phyloP scores from a whole-genome alignment of 2,329 filamentous ascomycete species.

The Exophiala sp. region DNA sequence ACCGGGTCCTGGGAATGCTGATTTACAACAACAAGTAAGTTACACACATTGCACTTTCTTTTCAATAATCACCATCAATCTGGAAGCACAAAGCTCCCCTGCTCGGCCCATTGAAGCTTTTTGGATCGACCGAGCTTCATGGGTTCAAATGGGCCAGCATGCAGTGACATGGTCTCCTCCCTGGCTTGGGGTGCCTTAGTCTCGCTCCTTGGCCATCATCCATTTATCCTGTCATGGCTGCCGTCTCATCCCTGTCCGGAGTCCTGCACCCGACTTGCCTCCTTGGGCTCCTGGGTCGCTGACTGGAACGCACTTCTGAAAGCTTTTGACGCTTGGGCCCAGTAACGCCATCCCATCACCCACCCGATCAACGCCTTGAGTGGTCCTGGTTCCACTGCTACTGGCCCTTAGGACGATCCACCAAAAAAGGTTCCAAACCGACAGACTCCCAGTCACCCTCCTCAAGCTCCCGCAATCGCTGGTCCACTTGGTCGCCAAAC shows the following conservation, averaged over 20 bases:
- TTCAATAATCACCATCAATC: neutral
- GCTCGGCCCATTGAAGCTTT: slow-evolving; percentile 25
- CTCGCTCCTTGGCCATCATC: slow-evolving; percentile 10
- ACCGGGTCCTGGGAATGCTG: slow-evolving; percentile 8
- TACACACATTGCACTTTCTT: neutral
- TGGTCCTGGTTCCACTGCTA: neutral
- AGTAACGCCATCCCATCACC: slow-evolving; percentile 5
- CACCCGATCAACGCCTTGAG: slow-evolving; percentile 1
- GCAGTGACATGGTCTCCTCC: slow-evolving; percentile 1
- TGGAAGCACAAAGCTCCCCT: slow-evolving; percentile 3
- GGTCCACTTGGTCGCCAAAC: slow-evolving; percentile 18
- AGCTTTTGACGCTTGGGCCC: neutral
- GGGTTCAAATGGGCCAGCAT: slow-evolving; percentile 3
- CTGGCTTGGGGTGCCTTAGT: slow-evolving; percentile 5
- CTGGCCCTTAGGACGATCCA: slow-evolving; percentile 3
- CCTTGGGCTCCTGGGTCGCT: neutral
- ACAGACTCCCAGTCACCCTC: slow-evolving; percentile 5
- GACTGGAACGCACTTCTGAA: neutral
- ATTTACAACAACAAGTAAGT: slow-evolving; percentile 25
- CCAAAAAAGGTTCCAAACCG: slow-evolving; percentile 8
- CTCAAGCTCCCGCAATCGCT: slow-evolving; percentile 18
- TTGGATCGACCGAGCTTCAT: slow-evolving; percentile 4
- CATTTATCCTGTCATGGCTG: slow-evolving; percentile 3
- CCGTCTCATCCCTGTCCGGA: slow-evolving; percentile 4
- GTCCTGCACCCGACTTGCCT: slow-evolving; percentile 9